These are phyloP conservation scores for Diaporthe aspalathi DNA, from an alignment of 2,329 filamentous ascomycete genomes.

Conservation along the genomic window DNA sequence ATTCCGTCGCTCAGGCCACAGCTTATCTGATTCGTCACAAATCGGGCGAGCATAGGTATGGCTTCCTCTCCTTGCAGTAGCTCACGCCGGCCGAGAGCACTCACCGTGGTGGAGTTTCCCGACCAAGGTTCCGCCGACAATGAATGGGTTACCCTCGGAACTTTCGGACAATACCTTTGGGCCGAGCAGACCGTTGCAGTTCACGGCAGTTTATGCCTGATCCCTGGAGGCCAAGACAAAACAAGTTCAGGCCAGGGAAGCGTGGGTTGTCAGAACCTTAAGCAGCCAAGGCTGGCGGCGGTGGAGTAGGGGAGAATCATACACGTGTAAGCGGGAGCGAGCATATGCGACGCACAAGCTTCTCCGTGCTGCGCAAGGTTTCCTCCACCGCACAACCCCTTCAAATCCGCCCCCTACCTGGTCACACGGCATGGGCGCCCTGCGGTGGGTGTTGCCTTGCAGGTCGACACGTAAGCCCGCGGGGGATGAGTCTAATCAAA, in stretches of 20 bases:
- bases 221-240: not conserved
- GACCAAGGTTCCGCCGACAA: not conserved
- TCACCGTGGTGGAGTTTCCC: not conserved
- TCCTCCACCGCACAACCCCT: no score
- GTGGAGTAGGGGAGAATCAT: constrained; percentile 16
- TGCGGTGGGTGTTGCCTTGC: not conserved
- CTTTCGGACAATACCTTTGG: not conserved
- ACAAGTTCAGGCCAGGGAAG: not conserved
- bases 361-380: not conserved
- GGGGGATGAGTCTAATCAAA: not conserved
- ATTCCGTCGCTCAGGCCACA: constrained; percentile 9
- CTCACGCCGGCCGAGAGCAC: not conserved
- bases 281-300: no score
- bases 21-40: not conserved
- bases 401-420: not conserved
- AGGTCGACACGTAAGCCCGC: constrained; percentile 13
- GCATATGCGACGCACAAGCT: constrained; percentile 24
- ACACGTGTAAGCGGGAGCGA: not conserved
- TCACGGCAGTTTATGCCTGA: not conserved
- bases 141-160: not conserved
- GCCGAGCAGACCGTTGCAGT: not conserved
- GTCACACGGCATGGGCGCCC: not conserved
- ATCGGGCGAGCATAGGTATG: not conserved
- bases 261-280: not conserved
- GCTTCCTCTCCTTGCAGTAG: not conserved